These are phyloP conservation scores for Microthlaspi erraticum DNA, from an alignment of 345 rosid species.

Conservation along the genomic window DNA sequence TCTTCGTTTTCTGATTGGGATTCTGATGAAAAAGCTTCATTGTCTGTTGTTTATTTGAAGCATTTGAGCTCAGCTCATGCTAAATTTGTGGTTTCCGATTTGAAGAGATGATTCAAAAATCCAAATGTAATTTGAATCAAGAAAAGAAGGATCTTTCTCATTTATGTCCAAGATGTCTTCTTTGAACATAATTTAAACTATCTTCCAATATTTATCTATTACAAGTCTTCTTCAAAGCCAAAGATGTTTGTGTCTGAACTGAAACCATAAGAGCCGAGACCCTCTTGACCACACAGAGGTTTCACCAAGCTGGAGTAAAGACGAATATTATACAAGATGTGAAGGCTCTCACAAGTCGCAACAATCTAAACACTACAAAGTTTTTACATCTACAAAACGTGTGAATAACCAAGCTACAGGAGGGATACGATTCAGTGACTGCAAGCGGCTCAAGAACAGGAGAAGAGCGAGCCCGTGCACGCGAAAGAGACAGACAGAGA, in stretches of 20 bases:
- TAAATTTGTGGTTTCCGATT: conserved; percentile 23
- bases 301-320: conserved; percentile 25
- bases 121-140: conserved; percentile 30
- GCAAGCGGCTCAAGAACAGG: conserved; percentile 31
- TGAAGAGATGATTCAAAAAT: conserved; percentile 41
- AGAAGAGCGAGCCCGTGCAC: conserved; percentile 26
- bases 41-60: conserved; percentile 41
- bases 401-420: conserved; percentile 42
- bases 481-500: not conserved
- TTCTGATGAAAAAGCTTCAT: conserved; percentile 33
- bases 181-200: conserved; percentile 16
- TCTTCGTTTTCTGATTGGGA: conserved; percentile 36
- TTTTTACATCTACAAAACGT: conserved; percentile 44
- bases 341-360: conserved; percentile 35
- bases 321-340: conserved; percentile 43
- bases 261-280: conserved; percentile 4
- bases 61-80: conserved; percentile 38
- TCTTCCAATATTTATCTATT: conserved; percentile 20
- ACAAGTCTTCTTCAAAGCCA: conserved; percentile 34
- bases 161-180: conserved; percentile 28
- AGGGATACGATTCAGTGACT: conserved; percentile 31
- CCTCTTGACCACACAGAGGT: conserved; percentile 4
- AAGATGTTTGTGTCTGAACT: conserved; percentile 25
- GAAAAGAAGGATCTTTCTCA: conserved; percentile 32
- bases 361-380: conserved; percentile 37